A percentile compares a stretch with the other conserved stretches of the same genome.
phyloP scores from a whole-genome alignment of 257 asterid species.

The Salvia splendens region DNA sequence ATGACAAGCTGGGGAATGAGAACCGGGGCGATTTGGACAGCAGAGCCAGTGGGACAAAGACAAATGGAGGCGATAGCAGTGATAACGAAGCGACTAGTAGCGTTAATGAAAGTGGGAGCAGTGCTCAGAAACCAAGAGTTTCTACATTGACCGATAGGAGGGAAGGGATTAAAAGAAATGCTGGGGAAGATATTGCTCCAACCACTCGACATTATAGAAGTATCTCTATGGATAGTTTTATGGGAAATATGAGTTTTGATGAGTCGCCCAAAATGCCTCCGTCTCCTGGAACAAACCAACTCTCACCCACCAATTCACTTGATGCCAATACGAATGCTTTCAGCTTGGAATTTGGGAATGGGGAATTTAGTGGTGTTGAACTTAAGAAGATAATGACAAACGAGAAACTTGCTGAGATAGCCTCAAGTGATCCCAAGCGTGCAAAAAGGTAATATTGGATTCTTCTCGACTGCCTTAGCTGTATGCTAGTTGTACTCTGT shows the following conservation, averaged over 20 bases:
- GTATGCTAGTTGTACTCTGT: slow-evolving; percentile 11
- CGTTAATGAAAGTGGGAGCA: slow-evolving; percentile 62
- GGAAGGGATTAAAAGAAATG: slow-evolving; percentile 72
- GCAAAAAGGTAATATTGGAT: slow-evolving; percentile 55
- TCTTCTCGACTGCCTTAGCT: slow-evolving; percentile 2
- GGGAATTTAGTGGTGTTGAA: slow-evolving; percentile 71
- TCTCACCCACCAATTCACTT: slow-evolving; percentile 56
- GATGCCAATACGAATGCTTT: slow-evolving; percentile 48
- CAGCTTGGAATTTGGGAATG: slow-evolving; percentile 70
- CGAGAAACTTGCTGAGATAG: slow-evolving; percentile 69
- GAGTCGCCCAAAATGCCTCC: slow-evolving; percentile 76
- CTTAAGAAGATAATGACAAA: slow-evolving; percentile 70
- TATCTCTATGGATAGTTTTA: slow-evolving; percentile 88
- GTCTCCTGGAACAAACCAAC: slow-evolving; percentile 61
- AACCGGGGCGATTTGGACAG: slow-evolving; percentile 82
- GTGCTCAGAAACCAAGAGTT: slow-evolving; percentile 40
- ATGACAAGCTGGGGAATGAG: slow-evolving; percentile 69
- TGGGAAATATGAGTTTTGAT: slow-evolving; percentile 70
- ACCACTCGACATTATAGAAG: slow-evolving; percentile 84
- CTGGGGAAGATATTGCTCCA: slow-evolving; percentile 72
- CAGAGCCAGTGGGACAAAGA: slow-evolving; percentile 70
- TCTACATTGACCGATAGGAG: slow-evolving; percentile 46
- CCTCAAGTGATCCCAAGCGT: slow-evolving; percentile 65
- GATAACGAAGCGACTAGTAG: slow-evolving; percentile 66
- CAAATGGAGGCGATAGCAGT: slow-evolving; percentile 60